Evolutionary conservation across 371 early-diverging fungal species (phyloP).

Genomic region (Mucor plumbeus): DNA sequence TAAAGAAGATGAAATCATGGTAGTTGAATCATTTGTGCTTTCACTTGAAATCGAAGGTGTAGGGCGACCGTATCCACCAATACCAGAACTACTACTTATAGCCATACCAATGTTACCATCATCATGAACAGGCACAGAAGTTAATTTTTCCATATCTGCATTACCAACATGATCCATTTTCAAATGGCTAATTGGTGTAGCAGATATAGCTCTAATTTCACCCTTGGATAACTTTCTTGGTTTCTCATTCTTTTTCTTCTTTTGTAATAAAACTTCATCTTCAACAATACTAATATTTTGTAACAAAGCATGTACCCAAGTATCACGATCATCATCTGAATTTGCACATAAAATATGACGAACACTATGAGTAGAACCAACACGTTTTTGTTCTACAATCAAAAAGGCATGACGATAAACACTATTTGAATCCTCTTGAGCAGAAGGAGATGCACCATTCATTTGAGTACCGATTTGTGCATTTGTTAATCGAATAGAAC

Average conservation of each 20-base stretch:
- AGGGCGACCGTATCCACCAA: constrained; percentile 4
- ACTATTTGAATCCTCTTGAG: constrained; percentile 52
- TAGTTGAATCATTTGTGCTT: constrained; percentile 11
- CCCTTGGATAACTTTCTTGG: constrained; percentile 49
- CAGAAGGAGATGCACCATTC: constrained; percentile 30
- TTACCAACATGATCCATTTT: constrained; percentile 26
- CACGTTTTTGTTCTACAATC: constrained; percentile 73
- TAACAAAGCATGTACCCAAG: constrained; percentile 80
- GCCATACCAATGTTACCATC: constrained; percentile 4
- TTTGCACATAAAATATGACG: constrained; percentile 89
- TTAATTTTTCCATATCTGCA: constrained; percentile 33
- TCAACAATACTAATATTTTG: constrained; percentile 52
- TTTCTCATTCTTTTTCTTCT: constrained; percentile 34
- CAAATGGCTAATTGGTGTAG: constrained; percentile 39
- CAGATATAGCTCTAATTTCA: constrained; percentile 40
- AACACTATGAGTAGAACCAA: constrained; percentile 63
- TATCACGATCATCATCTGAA: constrained; percentile 87
- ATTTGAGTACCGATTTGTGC: constrained; percentile 60
- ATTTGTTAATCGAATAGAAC: constrained; percentile 56
- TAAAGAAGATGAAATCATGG: constrained; percentile 11
- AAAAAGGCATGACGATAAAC: constrained; percentile 82
- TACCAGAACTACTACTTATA: background rate
- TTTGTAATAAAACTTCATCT: constrained; percentile 8
- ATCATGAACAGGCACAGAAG: constrained; percentile 14
- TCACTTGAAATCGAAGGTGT: constrained; percentile 29